Percentiles rank a stretch among this genome's conserved stretches.
These are phyloP conservation scores for Middelhovenomyces tepae DNA, from an alignment of 805 yeast species.

Conservation along the genomic window DNA sequence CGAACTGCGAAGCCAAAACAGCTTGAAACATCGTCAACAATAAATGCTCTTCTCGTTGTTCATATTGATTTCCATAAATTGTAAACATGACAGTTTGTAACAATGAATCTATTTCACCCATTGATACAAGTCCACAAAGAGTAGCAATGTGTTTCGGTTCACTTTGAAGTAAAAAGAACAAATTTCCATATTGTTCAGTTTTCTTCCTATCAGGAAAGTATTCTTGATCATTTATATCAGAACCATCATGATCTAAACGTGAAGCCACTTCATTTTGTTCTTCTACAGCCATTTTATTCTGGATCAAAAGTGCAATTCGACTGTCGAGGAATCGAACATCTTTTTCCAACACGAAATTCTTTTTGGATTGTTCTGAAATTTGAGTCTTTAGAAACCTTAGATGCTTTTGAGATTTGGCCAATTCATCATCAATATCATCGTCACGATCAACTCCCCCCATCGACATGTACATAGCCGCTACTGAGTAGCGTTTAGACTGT, in stretches of 20 bases:
- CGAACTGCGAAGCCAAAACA: constrained; percentile 30
- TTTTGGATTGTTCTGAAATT: constrained; percentile 29
- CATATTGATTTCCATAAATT: constrained; percentile 34
- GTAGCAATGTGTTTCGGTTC: constrained; percentile 31
- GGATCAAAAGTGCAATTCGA: constrained; percentile 31
- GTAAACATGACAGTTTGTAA: constrained; percentile 34
- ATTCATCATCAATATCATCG: constrained; percentile 28
- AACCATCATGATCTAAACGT: constrained; percentile 19
- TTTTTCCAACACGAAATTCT: constrained; percentile 29
- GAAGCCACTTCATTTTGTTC: constrained; percentile 29
- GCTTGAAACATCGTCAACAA: constrained; percentile 31
- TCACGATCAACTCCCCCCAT: constrained; percentile 29
- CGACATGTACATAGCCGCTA: constrained; percentile 28
- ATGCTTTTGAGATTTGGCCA: constrained; percentile 26
- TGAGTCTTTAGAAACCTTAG: constrained; percentile 26
- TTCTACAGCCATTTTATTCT: constrained; percentile 29
- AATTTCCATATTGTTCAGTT: constrained; percentile 26
- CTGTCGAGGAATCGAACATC: constrained; percentile 31
- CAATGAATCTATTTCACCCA: constrained; percentile 31
- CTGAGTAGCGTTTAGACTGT: constrained; percentile 28
- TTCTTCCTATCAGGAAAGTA: constrained; percentile 24
- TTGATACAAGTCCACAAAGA: constrained; percentile 25
- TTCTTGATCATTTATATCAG: constrained; percentile 16
- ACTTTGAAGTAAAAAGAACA: constrained; percentile 30
- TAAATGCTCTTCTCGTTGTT: constrained; percentile 32